These are phyloP conservation scores for Mortierella sp. DNA, from an alignment of 371 early-diverging fungal species.

Conservation along the genomic window DNA sequence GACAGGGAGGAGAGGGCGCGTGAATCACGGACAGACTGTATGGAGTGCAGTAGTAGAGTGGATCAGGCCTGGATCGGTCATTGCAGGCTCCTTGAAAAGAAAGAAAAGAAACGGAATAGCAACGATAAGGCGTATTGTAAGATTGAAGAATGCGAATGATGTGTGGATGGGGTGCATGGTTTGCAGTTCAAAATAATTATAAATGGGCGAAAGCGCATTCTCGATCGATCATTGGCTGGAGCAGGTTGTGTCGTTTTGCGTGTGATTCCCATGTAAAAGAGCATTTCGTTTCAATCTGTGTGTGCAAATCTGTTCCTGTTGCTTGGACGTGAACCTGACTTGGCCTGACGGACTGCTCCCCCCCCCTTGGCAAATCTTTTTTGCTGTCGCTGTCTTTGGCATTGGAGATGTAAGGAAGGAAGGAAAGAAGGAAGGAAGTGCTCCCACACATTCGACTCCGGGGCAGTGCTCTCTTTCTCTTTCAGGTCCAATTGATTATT, in stretches of 20 bases:
- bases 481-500: background rate
- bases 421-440: no score
- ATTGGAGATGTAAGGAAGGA: background rate
- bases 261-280: conserved; percentile 22
- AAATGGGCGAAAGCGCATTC: conserved; percentile 3
- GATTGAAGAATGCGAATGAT: background rate
- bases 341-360: background rate
- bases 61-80: background rate
- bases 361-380: background rate
- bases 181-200: background rate
- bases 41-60: background rate
- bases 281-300: no score
- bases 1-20: background rate
- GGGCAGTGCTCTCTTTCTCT: conserved; percentile 1
- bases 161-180: conserved; percentile 2
- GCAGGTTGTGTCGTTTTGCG: conserved; percentile 38
- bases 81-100: conserved; percentile 6
- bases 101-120: background rate
- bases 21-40: background rate
- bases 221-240: conserved; percentile 25
- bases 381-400: background rate
- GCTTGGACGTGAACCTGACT: background rate
- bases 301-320: background rate
- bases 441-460: conserved; percentile 10
- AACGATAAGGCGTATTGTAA: background rate